Percentiles rank a stretch among this genome's conserved stretches.
phyloP scores from a whole-genome alignment of 139 green algal genomes.

The Nannochloris sp. region DNA sequence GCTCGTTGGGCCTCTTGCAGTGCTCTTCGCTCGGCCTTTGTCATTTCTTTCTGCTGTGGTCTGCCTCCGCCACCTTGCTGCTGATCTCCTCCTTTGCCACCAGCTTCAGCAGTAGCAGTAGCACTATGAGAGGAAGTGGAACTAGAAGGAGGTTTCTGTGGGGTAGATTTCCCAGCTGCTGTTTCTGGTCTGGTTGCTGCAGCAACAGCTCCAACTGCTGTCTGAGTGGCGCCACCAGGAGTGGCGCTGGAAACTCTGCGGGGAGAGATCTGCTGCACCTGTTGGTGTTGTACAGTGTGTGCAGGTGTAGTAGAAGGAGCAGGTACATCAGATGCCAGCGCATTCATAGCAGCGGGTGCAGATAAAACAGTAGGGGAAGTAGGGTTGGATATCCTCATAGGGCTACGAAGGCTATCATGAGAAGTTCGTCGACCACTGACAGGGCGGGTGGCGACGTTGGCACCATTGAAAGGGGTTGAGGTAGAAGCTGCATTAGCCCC shows the following conservation, averaged over 20 bases:
- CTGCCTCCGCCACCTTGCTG: neutral
- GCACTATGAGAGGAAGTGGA: no score
- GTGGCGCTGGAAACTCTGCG: neutral
- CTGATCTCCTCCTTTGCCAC: neutral
- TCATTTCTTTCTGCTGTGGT: slow-evolving; percentile 41
- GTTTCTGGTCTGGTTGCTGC: neutral
- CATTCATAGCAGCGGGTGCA: no score
- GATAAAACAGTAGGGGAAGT: no score
- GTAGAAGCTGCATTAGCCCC: no score
- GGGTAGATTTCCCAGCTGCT: neutral
- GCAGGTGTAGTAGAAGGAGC: no score
- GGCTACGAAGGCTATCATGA: no score
- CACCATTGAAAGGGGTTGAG: no score
- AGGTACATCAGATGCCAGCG: no score
- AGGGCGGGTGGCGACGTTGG: no score
- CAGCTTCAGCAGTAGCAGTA: slow-evolving; percentile 2
- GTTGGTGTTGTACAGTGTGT: neutral
- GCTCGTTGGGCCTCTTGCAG: slow-evolving; percentile 73
- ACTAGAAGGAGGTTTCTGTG: no score
- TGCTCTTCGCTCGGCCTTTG: slow-evolving; percentile 68
- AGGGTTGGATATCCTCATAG: no score
- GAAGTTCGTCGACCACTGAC: no score
- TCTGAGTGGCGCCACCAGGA: neutral
- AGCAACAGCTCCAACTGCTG: neutral
- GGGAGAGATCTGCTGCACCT: neutral